Evolutionary conservation across 2,329 filamentous ascomycete genomes (phyloP).

Genomic region (Sporothrix inflata): DNA sequence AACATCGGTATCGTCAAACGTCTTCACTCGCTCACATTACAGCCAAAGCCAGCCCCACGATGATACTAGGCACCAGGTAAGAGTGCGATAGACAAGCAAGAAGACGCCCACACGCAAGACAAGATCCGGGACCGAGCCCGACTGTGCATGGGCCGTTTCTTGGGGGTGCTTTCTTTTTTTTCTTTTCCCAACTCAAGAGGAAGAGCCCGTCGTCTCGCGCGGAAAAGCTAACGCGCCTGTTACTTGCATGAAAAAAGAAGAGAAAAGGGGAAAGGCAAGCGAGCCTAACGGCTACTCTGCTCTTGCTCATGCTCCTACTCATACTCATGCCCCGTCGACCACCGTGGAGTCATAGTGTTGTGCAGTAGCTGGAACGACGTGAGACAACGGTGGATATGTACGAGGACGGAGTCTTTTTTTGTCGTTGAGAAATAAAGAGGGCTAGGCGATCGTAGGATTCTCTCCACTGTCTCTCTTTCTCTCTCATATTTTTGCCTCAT

Average conservation of each 20-base stretch:
- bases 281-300: background rate
- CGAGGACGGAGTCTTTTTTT: background rate
- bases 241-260: constrained; percentile 5
- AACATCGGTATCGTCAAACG: background rate
- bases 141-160: background rate
- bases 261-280: background rate
- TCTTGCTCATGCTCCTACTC: background rate
- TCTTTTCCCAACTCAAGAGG: background rate
- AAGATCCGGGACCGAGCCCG: constrained; percentile 8
- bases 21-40: background rate
- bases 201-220: background rate
- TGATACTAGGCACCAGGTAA: constrained; percentile 11
- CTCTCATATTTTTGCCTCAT: background rate
- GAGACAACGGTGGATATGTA: constrained; percentile 17
- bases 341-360: background rate
- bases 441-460: background rate
- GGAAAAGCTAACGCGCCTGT: constrained; percentile 12
- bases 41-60: background rate
- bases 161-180: background rate
- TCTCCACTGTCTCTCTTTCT: background rate
- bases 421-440: background rate
- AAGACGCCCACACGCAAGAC: background rate
- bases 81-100: background rate
- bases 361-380: constrained; percentile 9
- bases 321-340: background rate